Evolutionary conservation across 768 basidiomycete species (phyloP).

Genomic region (Tylopilus rubrobrunneus): DNA sequence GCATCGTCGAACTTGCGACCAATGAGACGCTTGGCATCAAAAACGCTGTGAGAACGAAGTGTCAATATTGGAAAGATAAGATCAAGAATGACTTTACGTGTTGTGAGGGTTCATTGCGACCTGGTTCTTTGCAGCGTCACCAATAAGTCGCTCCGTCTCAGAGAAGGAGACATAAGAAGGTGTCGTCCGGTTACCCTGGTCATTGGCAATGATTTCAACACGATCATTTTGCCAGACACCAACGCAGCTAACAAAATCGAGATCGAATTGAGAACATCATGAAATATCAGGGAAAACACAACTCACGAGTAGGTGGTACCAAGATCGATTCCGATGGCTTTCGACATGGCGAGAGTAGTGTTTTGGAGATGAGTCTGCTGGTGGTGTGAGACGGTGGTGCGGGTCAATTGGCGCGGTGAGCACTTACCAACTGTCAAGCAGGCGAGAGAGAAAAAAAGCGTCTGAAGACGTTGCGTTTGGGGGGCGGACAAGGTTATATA

Average conservation of each 20-base stretch:
- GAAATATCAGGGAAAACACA: not conserved
- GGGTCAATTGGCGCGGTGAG: not conserved
- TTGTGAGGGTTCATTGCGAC: slow-evolving; percentile 98
- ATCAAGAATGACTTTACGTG: slow-evolving; percentile 43
- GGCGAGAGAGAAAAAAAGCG: slow-evolving; percentile 8
- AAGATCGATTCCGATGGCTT: slow-evolving; percentile 89
- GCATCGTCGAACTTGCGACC: slow-evolving; percentile 85
- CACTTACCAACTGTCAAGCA: slow-evolving; percentile 15
- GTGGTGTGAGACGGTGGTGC: slow-evolving; percentile 5
- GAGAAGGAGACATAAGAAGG: slow-evolving; percentile 96
- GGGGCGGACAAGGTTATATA: slow-evolving; percentile 26
- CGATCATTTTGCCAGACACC: slow-evolving; percentile 99
- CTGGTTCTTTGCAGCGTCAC: slow-evolving; percentile 98
- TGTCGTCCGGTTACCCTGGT: slow-evolving; percentile 93
- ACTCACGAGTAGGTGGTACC: slow-evolving; percentile 91
- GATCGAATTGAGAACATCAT: slow-evolving; percentile 7
- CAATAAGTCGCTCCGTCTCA: slow-evolving; percentile 93
- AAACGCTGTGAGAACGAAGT: slow-evolving; percentile 54
- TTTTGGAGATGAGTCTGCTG: slow-evolving; percentile 7
- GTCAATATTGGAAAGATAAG: slow-evolving; percentile 2
- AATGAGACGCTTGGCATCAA: slow-evolving; percentile 97
- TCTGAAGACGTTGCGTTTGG: slow-evolving; percentile 4
- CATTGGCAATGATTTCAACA: slow-evolving; percentile 97
- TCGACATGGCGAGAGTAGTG: slow-evolving; percentile 44
- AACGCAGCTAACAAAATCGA: slow-evolving; percentile 66